phyloP scores from a whole-genome alignment of 2,329 filamentous ascomycete genomes.

The Teratosphaeria gauchensis region DNA sequence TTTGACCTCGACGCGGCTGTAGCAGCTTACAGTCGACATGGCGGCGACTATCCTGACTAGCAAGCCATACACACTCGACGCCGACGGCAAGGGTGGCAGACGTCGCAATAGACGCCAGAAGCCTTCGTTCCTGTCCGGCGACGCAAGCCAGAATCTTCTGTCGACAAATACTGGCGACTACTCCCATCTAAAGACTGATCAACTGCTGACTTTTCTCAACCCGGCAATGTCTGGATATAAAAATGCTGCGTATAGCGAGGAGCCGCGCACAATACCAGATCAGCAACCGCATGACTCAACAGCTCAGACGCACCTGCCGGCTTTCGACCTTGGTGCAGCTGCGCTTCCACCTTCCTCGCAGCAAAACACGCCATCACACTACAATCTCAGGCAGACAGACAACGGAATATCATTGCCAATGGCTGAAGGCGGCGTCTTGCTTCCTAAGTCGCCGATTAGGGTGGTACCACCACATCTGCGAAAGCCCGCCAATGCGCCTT shows the following conservation, averaged over 20 bases:
- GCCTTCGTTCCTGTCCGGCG: not conserved
- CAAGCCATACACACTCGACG: constrained; percentile 5
- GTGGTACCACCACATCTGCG: not conserved
- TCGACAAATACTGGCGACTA: not conserved
- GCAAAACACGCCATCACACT: not conserved
- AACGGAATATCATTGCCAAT: not conserved
- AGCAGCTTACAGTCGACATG: not conserved
- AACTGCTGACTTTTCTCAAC: not conserved
- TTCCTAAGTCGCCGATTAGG: not conserved
- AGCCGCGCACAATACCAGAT: not conserved
- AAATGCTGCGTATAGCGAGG: not conserved
- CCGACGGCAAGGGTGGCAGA: constrained; percentile 3
- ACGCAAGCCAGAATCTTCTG: not conserved
- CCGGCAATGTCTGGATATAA: not conserved
- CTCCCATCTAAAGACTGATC: not conserved
- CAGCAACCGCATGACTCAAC: not conserved
- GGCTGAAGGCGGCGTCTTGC: not conserved
- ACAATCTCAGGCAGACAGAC: not conserved
- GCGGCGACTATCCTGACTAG: constrained; percentile 5
- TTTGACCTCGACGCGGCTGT: not conserved
- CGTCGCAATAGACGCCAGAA: not conserved
- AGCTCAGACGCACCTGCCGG: not conserved
- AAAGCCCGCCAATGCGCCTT: not conserved
- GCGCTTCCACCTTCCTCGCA: not conserved
- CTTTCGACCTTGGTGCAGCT: not conserved